Base-by-base conservation (phyloP, 768 basidiomycete genomes). In the Fistulinella prunicolor region DNA sequence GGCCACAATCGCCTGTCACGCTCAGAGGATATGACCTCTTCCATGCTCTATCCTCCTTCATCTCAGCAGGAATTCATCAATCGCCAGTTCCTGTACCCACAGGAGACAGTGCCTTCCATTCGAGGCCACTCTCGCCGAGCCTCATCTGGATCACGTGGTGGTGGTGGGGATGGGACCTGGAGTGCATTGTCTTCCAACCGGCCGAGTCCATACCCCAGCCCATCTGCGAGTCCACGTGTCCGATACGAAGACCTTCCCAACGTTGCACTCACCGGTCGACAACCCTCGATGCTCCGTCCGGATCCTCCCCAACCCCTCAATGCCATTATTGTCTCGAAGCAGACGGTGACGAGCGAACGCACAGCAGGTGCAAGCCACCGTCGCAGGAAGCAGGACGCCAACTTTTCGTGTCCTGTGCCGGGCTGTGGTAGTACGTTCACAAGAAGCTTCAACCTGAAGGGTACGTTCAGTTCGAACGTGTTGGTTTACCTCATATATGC, bases 371-470 rank as follows among this genome's bases (percentile, higher is more conserved):
- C 94, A 4, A 89, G 86, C 55, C 83, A 88, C 61, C 84, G 82
- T 56, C 73, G 94, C 47, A 74, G 94, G 57, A 95, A 92, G 61
- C 89, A 89, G 62, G 88, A 92, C 43, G 94, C 93, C 37, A 85
- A 81, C 53, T 95, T 94, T 62, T 68, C 79, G 28, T 92, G 89
- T 71, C 86, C 86, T 47, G 82, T 92, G 23, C 82, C 84, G 1
- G 86, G 86, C 10, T 93, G 90, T 68, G 86, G 84, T 32, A 88
- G 86, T 59, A 91, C 90, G 4, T 94, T 94, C 58, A 96, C 94
- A 35, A 73, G 91, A 61, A 87, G 91, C 63, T 96, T 96, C 73
- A 96, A 96, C 64, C 66, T 96, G 49, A 93, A 94, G 65, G 94
- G 86, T 87, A 55, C 23, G 73, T 71, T 41, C 26, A 2, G 22